Percentiles rank a stretch among this genome's conserved stretches.
These are phyloP conservation scores for Sextonia rubra DNA, from an alignment of 164 flowering plant genomes.

Conservation along the genomic window DNA sequence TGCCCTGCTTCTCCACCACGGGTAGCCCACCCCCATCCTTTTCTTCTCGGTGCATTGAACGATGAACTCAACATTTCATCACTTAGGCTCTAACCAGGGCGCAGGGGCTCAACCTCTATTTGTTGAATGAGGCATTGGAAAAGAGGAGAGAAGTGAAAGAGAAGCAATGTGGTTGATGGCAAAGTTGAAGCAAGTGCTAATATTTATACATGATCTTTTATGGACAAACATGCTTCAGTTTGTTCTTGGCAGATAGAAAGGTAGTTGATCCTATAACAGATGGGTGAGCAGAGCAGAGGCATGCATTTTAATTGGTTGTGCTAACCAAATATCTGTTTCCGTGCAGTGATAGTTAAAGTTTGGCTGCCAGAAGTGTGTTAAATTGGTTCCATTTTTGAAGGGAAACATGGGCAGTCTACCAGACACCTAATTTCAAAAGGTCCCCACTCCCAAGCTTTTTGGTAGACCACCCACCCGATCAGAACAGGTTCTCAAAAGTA, in stretches of 20 bases:
- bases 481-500: background rate
- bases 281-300: background rate
- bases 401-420: constrained; percentile 5
- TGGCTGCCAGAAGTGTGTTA: constrained; percentile 5
- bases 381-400: background rate
- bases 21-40: constrained; percentile 7
- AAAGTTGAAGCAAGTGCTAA: background rate
- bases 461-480: constrained; percentile 8
- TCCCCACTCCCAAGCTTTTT: background rate
- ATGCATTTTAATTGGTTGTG: background rate
- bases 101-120: background rate
- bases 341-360: background rate
- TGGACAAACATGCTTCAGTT: background rate
- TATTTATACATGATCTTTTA: background rate
- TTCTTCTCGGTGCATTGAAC: background rate
- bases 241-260: constrained; percentile 1
- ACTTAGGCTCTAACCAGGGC: background rate
- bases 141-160: background rate
- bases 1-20: constrained; percentile 27
- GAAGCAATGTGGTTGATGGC: background rate
- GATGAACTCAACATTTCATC: background rate
- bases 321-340: background rate
- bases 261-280: constrained; percentile 5
- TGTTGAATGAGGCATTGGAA: background rate
- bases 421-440: background rate